Conservation (phyloP, 352 stramenopile genomes). For the Plasmopara halstedii region DNA sequence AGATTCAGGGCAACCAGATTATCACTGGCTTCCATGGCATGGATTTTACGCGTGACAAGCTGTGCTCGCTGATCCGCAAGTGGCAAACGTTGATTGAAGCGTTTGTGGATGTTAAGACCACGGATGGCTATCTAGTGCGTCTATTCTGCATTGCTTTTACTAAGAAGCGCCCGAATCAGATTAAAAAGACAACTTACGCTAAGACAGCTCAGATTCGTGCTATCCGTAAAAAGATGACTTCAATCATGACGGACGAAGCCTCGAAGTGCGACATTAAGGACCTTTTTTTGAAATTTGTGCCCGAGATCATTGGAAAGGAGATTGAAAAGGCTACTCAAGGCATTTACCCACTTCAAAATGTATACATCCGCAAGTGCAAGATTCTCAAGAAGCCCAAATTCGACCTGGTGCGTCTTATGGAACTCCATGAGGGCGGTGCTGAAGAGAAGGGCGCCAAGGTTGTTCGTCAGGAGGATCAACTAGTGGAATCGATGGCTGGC, state of each 20-base stretch:
- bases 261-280: conserved; percentile 99
- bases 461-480: conserved; percentile 76
- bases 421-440: conserved; percentile 95
- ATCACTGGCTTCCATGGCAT: conserved; percentile 90
- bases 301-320: conserved; percentile 96
- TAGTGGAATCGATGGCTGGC: conserved; percentile 83
- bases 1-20: conserved; percentile 91
- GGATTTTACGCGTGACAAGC: conserved; percentile 97
- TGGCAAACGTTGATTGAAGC: conserved; percentile 99
- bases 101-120: conserved; percentile 98
- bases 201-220: conserved; percentile 94
- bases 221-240: conserved; percentile 99
- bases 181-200: conserved; percentile 99
- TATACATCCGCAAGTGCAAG: conserved; percentile 99
- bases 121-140: conserved; percentile 98
- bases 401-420: conserved; percentile 99
- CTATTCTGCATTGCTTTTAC: conserved; percentile 99
- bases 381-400: conserved; percentile 99
- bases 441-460: conserved; percentile 91
- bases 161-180: conserved; percentile 98
- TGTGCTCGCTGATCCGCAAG: conserved; percentile 99
- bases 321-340: conserved; percentile 96
- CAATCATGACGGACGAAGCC: conserved; percentile 97
- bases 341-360: conserved; percentile 99
- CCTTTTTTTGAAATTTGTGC: conserved; percentile 98